Conservation (phyloP, 169 alveolate species). For the Plasmodium knowlesi region DNA sequence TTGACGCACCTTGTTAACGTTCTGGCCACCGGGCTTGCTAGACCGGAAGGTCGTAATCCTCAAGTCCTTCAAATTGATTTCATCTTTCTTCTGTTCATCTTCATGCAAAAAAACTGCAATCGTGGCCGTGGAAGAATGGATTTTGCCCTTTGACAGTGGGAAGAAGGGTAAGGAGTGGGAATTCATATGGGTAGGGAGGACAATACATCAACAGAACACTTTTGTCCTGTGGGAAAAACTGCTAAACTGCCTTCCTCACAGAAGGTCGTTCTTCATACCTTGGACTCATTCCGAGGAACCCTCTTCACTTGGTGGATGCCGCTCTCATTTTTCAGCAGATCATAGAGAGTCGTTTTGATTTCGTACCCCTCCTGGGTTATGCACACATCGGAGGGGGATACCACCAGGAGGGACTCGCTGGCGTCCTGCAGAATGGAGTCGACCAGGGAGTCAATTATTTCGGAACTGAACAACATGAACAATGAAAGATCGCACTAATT, state of each 20-base stretch:
- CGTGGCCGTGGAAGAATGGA: conserved; percentile 88
- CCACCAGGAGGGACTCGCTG: conserved; percentile 19
- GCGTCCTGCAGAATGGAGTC: conserved; percentile 5
- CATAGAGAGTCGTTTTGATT: conserved; percentile 75
- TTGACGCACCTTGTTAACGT: conserved; percentile 83
- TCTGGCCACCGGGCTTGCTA: conserved; percentile 87
- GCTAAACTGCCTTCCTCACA: not conserved
- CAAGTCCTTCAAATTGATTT: conserved; percentile 79
- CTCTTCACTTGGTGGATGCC: conserved; percentile 87
- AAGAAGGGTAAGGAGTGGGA: not conserved
- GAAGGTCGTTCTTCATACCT: conserved; percentile 33
- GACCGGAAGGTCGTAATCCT: conserved; percentile 85
- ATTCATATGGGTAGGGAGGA: not conserved
- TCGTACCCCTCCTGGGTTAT: conserved; percentile 37
- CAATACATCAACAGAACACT: not conserved
- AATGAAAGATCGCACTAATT: not conserved
- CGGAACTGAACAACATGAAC: not conserved
- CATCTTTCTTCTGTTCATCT: conserved; percentile 20
- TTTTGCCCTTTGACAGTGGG: conserved; percentile 74
- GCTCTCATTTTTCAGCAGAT: conserved; percentile 80
- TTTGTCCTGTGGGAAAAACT: not conserved
- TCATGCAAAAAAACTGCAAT: conserved; percentile 81
- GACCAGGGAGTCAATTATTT: not conserved
- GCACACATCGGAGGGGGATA: conserved; percentile 7
- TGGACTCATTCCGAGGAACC: conserved; percentile 81